These are phyloP conservation scores for Blepharisma japonicum DNA, from an alignment of 73 alveolate species.

Conservation along the genomic window DNA sequence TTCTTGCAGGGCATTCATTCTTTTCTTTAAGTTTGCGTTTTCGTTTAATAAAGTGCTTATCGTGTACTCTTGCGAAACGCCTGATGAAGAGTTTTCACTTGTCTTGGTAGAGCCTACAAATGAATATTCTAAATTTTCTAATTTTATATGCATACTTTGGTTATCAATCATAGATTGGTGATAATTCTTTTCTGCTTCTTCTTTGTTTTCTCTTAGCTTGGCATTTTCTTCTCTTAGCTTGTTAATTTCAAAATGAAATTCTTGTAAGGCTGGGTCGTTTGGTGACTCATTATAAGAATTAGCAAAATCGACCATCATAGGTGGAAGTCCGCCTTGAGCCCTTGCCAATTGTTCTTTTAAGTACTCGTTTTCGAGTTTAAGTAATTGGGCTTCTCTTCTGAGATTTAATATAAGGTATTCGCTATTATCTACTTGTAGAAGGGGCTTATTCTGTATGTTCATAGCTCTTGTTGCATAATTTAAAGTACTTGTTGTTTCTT, in stretches of 20 bases:
- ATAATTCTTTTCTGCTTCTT: conserved; percentile 83
- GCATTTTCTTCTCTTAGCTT: conserved; percentile 88
- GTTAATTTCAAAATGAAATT: conserved; percentile 51
- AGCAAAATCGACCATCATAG: conserved; percentile 59
- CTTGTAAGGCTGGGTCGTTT: not conserved
- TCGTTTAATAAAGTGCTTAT: conserved; percentile 88
- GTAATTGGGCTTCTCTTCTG: conserved; percentile 79
- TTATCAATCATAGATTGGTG: conserved; percentile 91
- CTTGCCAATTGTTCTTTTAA: conserved; percentile 79
- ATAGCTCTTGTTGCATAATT: conserved; percentile 96
- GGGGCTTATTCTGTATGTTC: conserved; percentile 97
- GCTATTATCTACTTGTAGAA: conserved; percentile 92
- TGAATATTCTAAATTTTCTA: conserved; percentile 84
- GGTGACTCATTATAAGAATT: not conserved
- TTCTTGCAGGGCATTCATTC: conserved; percentile 71
- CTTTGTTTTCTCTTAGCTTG: conserved; percentile 85
- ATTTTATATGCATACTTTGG: conserved; percentile 80
- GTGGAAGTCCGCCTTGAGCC: conserved; percentile 76
- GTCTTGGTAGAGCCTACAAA: conserved; percentile 88
- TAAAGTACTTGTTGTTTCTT: conserved; percentile 92
- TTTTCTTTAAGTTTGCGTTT: conserved; percentile 87
- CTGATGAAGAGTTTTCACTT: conserved; percentile 66
- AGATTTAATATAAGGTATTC: conserved; percentile 86
- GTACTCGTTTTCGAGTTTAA: conserved; percentile 92
- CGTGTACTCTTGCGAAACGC: conserved; percentile 82